Conservation (phyloP, 352 stramenopile genomes). For the Globisporangium cederbergense region DNA sequence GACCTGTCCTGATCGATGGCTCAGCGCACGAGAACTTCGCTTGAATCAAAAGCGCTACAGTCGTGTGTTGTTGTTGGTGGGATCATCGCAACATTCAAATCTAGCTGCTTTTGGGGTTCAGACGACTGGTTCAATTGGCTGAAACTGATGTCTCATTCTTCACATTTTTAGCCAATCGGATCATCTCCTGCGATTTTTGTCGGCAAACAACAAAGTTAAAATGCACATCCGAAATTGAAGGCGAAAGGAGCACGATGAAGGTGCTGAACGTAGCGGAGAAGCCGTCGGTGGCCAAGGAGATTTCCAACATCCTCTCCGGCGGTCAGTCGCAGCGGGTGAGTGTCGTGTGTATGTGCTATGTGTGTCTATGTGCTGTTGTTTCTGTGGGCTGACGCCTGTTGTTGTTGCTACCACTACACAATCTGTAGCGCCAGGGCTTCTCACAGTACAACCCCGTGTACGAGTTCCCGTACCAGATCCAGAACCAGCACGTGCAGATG, state of each 20-base stretch:
- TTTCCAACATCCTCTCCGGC: conserved; percentile 92
- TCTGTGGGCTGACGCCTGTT: background rate
- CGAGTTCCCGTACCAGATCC: conserved; percentile 88
- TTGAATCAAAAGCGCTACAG: too few species aligned
- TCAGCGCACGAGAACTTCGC: too few species aligned
- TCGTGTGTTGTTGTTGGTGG: too few species aligned
- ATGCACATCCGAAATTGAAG: conserved; percentile 5
- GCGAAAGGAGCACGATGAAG: conserved; percentile 38
- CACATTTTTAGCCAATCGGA: background rate
- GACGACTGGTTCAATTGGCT: too few species aligned
- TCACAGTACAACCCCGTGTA: conserved; percentile 91
- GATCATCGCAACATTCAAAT: too few species aligned
- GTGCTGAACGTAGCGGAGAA: conserved; percentile 99
- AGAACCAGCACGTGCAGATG: conserved; percentile 86
- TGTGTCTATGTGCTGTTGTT: background rate
- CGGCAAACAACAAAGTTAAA: background rate
- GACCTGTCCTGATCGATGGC: too few species aligned
- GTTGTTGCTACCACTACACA: background rate
- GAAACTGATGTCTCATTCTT: too few species aligned
- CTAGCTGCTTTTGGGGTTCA: too few species aligned
- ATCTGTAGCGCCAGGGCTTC: conserved; percentile 48
- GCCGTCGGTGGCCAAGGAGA: conserved; percentile 97
- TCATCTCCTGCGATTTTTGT: background rate
- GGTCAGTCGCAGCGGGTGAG: conserved; percentile 51
- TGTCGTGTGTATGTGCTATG: conserved; percentile 15